Base-by-base conservation (phyloP, 2,329 filamentous ascomycete species). In the Aspergillus brunneoviolaceus region DNA sequence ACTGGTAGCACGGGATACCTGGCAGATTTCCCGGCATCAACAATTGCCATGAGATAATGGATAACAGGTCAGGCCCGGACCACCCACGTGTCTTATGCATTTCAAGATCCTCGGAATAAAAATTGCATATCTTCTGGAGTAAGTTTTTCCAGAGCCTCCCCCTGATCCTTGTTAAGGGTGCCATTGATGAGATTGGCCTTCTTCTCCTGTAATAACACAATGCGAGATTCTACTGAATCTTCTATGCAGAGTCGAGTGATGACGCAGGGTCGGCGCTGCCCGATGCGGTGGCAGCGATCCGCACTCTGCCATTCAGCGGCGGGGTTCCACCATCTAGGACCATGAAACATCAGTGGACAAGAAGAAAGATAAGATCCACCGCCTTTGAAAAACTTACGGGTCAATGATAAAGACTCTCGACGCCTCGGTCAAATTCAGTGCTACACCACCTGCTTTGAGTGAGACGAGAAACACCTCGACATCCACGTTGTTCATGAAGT, bases 291-390 rank as follows among this genome's bases (percentile, higher is more conserved):
- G 72, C 90, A 92, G 65, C 91, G 86, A 74, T 99, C 95, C 2
- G 95, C 95, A 63, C 90, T 95, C 78, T 99, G 95, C 95, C 95
- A 99, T 79, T 99, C 95, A 0, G 94, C 94, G n/a, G 93, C 93
- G n/a, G 95, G 95, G 68, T 98, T 98, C 95, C 95, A 99, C 95
- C 95, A 98, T 67, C 90, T 92, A 66, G 35, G 63, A 27, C 60
- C 29, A 5, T 39, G 63, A 33, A 60, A 27, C 4, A 75, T 75
- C 51, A 65, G 59, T 39, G 49, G 68, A 42, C 25, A n/a, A n/a
- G 5, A 39, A 47, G n/a, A 21, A 33, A 55, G 31, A 14, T 31
- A 29, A n/a, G 16, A 16, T 12, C 29, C 29, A 29, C 16, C n/a
- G 27, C 9, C 25, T 27, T 21, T 11, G 33, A 33, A 47, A 48